Conservation (phyloP, 2,329 filamentous ascomycete species). For the Reticulascus tulasneorum region DNA sequence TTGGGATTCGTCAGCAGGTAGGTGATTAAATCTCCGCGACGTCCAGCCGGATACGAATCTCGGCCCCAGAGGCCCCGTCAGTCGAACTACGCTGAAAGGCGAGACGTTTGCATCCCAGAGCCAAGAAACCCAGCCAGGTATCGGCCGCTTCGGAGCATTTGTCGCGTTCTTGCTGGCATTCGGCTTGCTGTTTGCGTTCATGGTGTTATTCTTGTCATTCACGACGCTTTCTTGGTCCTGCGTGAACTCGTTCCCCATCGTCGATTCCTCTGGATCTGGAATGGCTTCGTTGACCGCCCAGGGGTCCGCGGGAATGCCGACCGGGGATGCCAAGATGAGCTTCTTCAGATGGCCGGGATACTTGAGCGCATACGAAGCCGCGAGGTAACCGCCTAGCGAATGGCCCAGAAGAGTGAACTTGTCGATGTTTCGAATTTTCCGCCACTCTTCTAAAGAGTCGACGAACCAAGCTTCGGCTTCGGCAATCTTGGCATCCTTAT, state of each 20-base stretch:
- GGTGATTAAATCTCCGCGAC: slow-evolving; percentile 82
- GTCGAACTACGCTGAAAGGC: slow-evolving; percentile 85
- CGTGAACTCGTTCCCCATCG: slow-evolving; percentile 71
- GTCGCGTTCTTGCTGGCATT: slow-evolving; percentile 30
- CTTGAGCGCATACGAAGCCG: slow-evolving; percentile 91
- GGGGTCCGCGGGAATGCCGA: slow-evolving; percentile 91
- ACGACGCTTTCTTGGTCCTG: slow-evolving; percentile 63
- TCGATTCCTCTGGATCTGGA: slow-evolving; percentile 71
- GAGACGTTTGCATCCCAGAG: slow-evolving; percentile 97
- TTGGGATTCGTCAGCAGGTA: slow-evolving; percentile 74
- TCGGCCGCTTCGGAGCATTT: slow-evolving; percentile 45
- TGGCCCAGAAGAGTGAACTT: slow-evolving; percentile 92
- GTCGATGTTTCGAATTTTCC: slow-evolving; percentile 81
- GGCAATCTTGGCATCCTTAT: slow-evolving; percentile 71
- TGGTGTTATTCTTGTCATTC: slow-evolving; percentile 30
- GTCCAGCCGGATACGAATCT: slow-evolving; percentile 95
- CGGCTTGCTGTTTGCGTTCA: slow-evolving; percentile 22
- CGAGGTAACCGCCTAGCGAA: slow-evolving; percentile 90
- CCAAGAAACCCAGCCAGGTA: slow-evolving; percentile 85
- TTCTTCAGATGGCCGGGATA: slow-evolving; percentile 95
- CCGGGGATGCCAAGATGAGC: slow-evolving; percentile 89
- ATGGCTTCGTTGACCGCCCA: slow-evolving; percentile 79
- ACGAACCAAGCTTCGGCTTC: slow-evolving; percentile 97
- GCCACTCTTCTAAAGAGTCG: slow-evolving; percentile 95
- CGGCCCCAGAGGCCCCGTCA: slow-evolving; percentile 84